Evolutionary conservation across 1,284 basidiomycete species (phyloP), one percentile per base, ranked within the genome.

Genomic region (Gymnopus androsaceus): DNA sequence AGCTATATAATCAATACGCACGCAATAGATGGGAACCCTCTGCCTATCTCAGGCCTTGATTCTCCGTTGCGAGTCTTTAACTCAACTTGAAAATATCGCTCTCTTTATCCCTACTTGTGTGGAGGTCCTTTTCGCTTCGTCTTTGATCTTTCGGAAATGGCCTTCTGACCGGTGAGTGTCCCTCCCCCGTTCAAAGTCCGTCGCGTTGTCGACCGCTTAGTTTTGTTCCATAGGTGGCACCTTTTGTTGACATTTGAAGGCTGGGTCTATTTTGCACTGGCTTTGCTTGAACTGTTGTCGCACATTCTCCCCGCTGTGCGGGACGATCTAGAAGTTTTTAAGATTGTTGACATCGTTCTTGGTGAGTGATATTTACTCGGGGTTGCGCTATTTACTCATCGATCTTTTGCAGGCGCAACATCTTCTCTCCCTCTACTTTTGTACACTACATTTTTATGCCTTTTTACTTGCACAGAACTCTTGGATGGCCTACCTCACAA

Each of bases 21-120:
- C 14, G 17, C 41, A 7, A 38, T 65, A 66, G 56, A 74, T 72
- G 71, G 72, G 63, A 67, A 72, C 80, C 57, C 70, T 83, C 64
- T 92, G 89, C 71, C 74, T 91, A 59, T 91, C 90, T 36, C 73
- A 81, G 41, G 80, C 85, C 56, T 72, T 85, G 38, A 87, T 83
- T 61, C 78, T 92, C 61, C 88, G 89, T 60, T 92, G 89, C 67
- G 69, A 80, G 59, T 75, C 78, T 41, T 76, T 87, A 59, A 75
- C 77, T 53, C 66, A 61, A 50, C 61, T 33, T 71, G 42, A 90
- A 69, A 76, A 74, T 56, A 70, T 72, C 31, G 62, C 79, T 41
- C 71, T 90, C 51, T 69, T 89, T 58, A 76, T 90, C 57, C 87
- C 87, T 19, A 76, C 84, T 15, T 81, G 71, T 27, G 65, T 90